Base-by-base conservation (phyloP, 2,329 filamentous ascomycete genomes). In the Aspergillus japonicus region DNA sequence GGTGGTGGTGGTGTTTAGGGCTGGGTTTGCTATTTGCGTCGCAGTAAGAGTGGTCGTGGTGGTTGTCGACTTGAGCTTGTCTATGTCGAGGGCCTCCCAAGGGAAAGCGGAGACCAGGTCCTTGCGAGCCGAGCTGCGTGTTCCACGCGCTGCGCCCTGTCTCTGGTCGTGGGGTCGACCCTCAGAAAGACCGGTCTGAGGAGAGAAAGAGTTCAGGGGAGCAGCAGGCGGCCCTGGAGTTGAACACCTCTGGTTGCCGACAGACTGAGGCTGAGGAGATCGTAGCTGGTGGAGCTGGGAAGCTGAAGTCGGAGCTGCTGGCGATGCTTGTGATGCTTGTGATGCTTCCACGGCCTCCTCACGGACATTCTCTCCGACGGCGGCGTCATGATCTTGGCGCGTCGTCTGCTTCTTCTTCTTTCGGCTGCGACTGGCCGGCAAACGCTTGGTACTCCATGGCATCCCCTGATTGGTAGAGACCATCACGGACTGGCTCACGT, bases 31-130 rank as follows among this genome's bases (percentile, higher is more conserved):
- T 44, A 16, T 2, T 7, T 44, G 23, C 42, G 60, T 48, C 52
- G 29, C 44, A 47, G 54, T 12, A 35, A 16, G 11, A 35, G 33
- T 35, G 14, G 33, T 33, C 42, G 62, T 51, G 54, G 39, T 42
- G 35, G 56, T 54, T 53, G 50, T 49, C 26, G 57, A 24, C 60
- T 59, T 66, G 29, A 60, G 31, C 47, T 59, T 68, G 55, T 67
- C 57, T 35, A 71, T 59, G 12, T 62, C 54, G 56, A 71, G 58
- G 26, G 66, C 70, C 54, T 71, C 70, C 71, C 69, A 73, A 53
- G 66, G 64, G 56, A 68, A 68, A 29, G 64, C 63, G 52, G 65
- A 63, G 49, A 66, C 58, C 26, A 70, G 44, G 48, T 67, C 62
- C 50, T 62, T 57, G 26, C 51, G 42, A 26, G 39, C 21, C 8